Percentiles rank a stretch among this genome's conserved stretches.
Evolutionary conservation across 2,329 filamentous ascomycete genomes (phyloP).

Genomic region (Neophaeococcomyces mojaviensis): DNA sequence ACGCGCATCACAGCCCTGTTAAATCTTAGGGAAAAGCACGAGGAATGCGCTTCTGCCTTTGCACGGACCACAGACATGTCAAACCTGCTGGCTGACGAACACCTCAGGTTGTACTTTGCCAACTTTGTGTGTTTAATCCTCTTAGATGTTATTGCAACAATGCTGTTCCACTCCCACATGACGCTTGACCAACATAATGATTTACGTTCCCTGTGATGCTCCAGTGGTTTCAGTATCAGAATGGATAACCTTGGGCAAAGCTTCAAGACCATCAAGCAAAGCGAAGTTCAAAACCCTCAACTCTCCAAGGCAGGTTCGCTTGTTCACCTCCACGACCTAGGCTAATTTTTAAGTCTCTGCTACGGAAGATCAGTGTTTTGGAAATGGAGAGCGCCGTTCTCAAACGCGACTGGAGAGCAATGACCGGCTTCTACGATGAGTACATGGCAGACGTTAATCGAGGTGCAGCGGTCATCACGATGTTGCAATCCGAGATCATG

Average conservation of each 20-base stretch:
- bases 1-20: too few species aligned
- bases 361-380: neutral
- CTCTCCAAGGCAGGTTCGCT: neutral
- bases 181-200: too few species aligned
- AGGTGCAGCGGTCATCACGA: neutral
- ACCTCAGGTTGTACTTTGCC: too few species aligned
- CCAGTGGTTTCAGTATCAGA: too few species aligned
- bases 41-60: too few species aligned
- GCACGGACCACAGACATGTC: too few species aligned
- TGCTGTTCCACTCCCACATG: too few species aligned
- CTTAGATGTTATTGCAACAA: too few species aligned
- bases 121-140: too few species aligned
- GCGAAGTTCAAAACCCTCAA: neutral
- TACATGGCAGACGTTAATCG: neutral
- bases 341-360: neutral
- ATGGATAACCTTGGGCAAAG: neutral
- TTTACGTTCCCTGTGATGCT: too few species aligned
- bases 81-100: too few species aligned
- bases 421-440: neutral
- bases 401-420: neutral
- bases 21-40: too few species aligned
- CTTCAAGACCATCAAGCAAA: neutral
- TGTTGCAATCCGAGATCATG: slow-evolving; percentile 4
- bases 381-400: slow-evolving; percentile 1
- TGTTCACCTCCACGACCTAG: neutral